phyloP scores from a whole-genome alignment of 306 rosid species.

The Prunus kanzakura region DNA sequence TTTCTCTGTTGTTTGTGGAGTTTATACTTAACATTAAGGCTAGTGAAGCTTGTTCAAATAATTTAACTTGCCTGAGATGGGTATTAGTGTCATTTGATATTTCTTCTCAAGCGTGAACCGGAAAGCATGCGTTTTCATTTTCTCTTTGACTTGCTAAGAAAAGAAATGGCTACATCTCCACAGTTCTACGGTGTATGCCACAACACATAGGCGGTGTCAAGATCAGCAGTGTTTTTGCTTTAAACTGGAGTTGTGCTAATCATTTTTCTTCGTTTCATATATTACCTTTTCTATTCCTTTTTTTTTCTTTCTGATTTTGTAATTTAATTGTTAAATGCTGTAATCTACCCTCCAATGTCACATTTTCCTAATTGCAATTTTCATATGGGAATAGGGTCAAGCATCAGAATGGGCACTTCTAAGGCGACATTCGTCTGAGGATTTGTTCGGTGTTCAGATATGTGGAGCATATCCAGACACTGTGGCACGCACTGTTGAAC shows the following conservation, averaged over 20 bases:
- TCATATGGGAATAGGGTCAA: slow-evolving; percentile 61
- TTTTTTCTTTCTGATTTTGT: background rate
- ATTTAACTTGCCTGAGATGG: background rate
- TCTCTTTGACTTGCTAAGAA: background rate
- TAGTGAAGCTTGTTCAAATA: background rate
- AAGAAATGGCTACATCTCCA: background rate
- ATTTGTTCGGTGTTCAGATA: slow-evolving; percentile 92
- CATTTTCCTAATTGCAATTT: slow-evolving; percentile 12
- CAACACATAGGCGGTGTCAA: background rate
- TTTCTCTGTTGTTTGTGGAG: background rate
- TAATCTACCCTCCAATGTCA: background rate
- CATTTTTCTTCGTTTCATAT: background rate
- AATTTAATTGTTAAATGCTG: background rate
- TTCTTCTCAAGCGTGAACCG: background rate
- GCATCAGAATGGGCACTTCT: slow-evolving; percentile 97
- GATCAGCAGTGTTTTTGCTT: slow-evolving; percentile 2
- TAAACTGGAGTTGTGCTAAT: background rate
- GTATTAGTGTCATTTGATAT: background rate
- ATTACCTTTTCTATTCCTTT: background rate
- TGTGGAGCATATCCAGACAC: slow-evolving; percentile 85
- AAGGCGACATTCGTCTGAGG: slow-evolving; percentile 83
- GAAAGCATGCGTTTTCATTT: background rate
- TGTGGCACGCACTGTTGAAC: slow-evolving; percentile 69
- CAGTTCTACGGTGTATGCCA: background rate
- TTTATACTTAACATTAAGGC: background rate